Evolutionary conservation across 192 early-diverging fungal genomes (phyloP).

Genomic region (Podila clonocystis): DNA sequence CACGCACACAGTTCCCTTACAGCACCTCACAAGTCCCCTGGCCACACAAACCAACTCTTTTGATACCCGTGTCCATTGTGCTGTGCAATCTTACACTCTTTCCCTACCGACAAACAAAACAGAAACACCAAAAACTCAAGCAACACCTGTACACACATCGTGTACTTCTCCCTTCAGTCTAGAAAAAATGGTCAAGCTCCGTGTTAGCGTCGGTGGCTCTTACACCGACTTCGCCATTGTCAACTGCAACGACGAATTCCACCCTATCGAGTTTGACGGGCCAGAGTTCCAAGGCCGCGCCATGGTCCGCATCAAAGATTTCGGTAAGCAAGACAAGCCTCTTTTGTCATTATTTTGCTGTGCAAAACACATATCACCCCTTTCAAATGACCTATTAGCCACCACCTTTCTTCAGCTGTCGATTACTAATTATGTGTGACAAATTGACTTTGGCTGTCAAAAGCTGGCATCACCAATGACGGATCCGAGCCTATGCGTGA

Average conservation of each 20-base stretch:
- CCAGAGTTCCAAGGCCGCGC: conserved; percentile 49
- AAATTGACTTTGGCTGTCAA: background rate
- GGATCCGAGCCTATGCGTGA: conserved; percentile 40
- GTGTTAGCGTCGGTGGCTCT: conserved; percentile 41
- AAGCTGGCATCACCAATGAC: conserved; percentile 45
- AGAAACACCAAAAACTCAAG: too few species aligned
- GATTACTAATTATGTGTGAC: background rate
- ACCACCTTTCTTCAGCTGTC: background rate
- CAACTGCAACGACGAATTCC: conserved; percentile 49
- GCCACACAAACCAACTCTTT: too few species aligned
- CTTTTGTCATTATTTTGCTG: background rate
- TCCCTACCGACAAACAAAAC: background rate
- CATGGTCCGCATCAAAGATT: conserved; percentile 50
- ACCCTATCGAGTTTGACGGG: conserved; percentile 45
- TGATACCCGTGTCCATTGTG: too few species aligned
- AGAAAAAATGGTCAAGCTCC: conserved; percentile 48
- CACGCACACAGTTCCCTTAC: background rate
- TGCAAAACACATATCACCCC: too few species aligned
- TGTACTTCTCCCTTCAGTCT: too few species aligned
- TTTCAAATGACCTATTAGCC: background rate
- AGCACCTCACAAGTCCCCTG: too few species aligned
- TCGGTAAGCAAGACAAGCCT: conserved; percentile 27
- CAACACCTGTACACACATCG: too few species aligned
- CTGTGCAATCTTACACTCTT: background rate
- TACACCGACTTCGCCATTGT: conserved; percentile 40